Conservation (phyloP, 345 rosid genomes). For the Toxicodendron radicans region DNA sequence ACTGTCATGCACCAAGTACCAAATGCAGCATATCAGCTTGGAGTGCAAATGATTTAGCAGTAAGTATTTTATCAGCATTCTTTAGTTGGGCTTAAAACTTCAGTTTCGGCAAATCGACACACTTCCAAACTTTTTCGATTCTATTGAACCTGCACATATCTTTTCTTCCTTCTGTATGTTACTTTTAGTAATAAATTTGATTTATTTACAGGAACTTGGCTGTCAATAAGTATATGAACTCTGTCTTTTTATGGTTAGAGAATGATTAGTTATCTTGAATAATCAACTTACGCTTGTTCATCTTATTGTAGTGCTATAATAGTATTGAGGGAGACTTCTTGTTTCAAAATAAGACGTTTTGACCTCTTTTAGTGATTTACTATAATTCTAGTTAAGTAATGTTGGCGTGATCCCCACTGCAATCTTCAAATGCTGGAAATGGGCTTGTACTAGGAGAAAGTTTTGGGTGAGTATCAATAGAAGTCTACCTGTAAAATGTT, state of each 20-base stretch:
- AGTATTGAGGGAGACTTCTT: background rate
- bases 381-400: no score
- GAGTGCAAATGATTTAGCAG: conserved; percentile 30
- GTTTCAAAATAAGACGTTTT: background rate
- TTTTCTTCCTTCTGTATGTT: conserved; percentile 1
- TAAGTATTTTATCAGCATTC: conserved; percentile 27
- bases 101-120: conserved; percentile 11
- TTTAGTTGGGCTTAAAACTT: conserved; percentile 7
- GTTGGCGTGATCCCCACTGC: background rate
- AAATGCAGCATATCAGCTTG: conserved; percentile 22
- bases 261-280: background rate
- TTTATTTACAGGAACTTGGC: background rate
- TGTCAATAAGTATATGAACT: background rate
- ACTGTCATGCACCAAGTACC: conserved; percentile 14
- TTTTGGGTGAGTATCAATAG: background rate
- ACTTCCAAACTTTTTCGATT: background rate
- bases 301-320: background rate
- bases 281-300: no score
- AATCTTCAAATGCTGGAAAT: background rate
- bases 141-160: conserved; percentile 1
- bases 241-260: no score
- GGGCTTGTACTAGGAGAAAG: background rate
- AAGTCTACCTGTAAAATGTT: background rate
- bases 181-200: background rate
- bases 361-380: background rate